These are phyloP conservation scores for Chenopodium suecicum DNA, from an alignment of 148 eudicot species.

Conservation along the genomic window DNA sequence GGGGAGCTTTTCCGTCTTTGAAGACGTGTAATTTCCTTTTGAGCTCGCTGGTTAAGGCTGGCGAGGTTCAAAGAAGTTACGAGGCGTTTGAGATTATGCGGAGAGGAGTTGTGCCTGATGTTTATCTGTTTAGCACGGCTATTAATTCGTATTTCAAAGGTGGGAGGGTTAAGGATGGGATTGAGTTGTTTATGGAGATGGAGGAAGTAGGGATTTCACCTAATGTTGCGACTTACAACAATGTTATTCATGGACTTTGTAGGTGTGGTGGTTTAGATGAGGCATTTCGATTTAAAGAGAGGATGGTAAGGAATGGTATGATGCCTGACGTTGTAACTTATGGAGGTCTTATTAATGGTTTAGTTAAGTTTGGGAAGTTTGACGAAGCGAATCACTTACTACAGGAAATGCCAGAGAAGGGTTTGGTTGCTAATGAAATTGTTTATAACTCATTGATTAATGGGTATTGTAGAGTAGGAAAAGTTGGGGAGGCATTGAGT, in stretches of 20 bases:
- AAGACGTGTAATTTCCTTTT: slow-evolving; percentile 63
- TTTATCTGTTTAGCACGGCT: slow-evolving; percentile 56
- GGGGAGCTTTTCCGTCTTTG: slow-evolving; percentile 60
- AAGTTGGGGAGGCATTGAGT: slow-evolving; percentile 49
- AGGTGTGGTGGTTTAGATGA: slow-evolving; percentile 50
- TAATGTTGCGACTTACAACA: slow-evolving; percentile 73
- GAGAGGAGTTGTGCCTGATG: slow-evolving; percentile 50
- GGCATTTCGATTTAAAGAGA: slow-evolving; percentile 62
- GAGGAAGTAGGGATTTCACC: slow-evolving; percentile 54
- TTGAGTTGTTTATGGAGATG: slow-evolving; percentile 62
- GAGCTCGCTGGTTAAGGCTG: slow-evolving; percentile 68
- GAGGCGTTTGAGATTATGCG: slow-evolving; percentile 57
- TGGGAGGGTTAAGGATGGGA: slow-evolving; percentile 63
- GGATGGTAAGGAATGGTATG: slow-evolving; percentile 55
- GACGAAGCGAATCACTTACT: slow-evolving; percentile 58
- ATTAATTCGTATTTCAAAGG: slow-evolving; percentile 66
- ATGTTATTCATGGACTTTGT: slow-evolving; percentile 70
- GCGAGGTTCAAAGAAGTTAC: slow-evolving; percentile 52
- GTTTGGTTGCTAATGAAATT: slow-evolving; percentile 62
- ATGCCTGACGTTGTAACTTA: slow-evolving; percentile 60
- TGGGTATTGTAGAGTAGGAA: slow-evolving; percentile 75
- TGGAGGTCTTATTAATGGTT: slow-evolving; percentile 67
- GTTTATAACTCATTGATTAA: slow-evolving; percentile 72
- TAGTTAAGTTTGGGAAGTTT: slow-evolving; percentile 50
- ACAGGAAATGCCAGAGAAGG: slow-evolving; percentile 58